Conservation (phyloP, 345 rosid species). For the Eucalyptus lansdowneana region DNA sequence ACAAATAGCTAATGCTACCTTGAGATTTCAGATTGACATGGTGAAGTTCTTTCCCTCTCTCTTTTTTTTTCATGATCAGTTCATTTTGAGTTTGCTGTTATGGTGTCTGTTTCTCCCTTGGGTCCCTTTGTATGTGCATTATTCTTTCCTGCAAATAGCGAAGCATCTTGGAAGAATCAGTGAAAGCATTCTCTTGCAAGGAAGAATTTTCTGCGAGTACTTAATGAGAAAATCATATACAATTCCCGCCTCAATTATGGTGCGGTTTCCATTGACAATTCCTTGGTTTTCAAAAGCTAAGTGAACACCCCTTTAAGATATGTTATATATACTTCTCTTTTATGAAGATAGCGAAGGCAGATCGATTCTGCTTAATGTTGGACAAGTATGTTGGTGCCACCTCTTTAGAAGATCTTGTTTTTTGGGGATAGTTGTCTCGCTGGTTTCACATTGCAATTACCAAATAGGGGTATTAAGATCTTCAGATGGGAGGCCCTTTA, state of each 20-base stretch:
- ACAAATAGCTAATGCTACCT: slow-evolving; percentile 16
- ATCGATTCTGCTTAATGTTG: neutral
- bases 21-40: slow-evolving; percentile 29
- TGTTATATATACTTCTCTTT: neutral
- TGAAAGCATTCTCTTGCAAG: neutral
- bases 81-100: neutral
- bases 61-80: neutral
- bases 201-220: neutral
- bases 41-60: slow-evolving; percentile 2
- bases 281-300: neutral
- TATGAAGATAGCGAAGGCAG: neutral
- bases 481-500: neutral
- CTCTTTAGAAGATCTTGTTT: neutral
- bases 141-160: neutral
- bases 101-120: neutral
- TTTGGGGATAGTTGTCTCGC: neutral
- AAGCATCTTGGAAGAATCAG: neutral
- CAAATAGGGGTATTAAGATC: neutral
- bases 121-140: neutral
- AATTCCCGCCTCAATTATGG: neutral
- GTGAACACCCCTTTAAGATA: neutral
- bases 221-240: neutral
- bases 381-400: neutral
- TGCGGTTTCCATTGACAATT: neutral
- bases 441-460: neutral